Evolutionary conservation across 139 green algal species (phyloP).

Genomic region (Eudorina sp.): DNA sequence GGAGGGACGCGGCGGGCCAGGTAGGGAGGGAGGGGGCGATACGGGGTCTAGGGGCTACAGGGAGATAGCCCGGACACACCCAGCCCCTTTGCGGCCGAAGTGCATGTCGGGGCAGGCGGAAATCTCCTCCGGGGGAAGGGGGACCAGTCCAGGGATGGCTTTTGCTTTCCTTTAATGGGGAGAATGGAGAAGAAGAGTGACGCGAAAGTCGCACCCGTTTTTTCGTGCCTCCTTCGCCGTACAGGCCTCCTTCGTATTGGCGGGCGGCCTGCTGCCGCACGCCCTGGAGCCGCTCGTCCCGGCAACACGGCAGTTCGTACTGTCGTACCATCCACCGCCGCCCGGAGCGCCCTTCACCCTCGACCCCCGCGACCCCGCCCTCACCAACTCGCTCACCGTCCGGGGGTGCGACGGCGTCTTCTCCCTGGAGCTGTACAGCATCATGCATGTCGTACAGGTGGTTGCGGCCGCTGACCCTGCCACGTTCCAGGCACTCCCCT

Average conservation of each 20-base stretch:
- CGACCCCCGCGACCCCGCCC: slow-evolving; percentile 17
- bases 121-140: too few relatives aligned
- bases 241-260: slow-evolving; percentile 41
- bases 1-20: background rate
- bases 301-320: background rate
- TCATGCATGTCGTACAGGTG: slow-evolving; percentile 2
- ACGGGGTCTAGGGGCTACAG: background rate
- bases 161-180: too few relatives aligned
- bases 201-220: background rate
- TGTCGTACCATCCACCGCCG: slow-evolving; percentile 37
- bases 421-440: background rate
- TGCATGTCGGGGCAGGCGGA: too few relatives aligned
- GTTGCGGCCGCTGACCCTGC: background rate
- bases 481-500: slow-evolving; percentile 28
- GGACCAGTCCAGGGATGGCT: too few relatives aligned
- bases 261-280: slow-evolving; percentile 35
- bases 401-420: slow-evolving; percentile 17
- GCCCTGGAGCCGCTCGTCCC: background rate
- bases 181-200: too few relatives aligned
- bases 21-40: background rate
- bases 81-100: too few relatives aligned
- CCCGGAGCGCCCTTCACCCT: background rate
- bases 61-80: too few relatives aligned
- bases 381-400: background rate
- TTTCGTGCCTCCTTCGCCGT: background rate